Evolutionary conservation across 2,329 filamentous ascomycete genomes (phyloP), one percentile per base, ranked within the genome.

Genomic region (Epichloe sylvatica): DNA sequence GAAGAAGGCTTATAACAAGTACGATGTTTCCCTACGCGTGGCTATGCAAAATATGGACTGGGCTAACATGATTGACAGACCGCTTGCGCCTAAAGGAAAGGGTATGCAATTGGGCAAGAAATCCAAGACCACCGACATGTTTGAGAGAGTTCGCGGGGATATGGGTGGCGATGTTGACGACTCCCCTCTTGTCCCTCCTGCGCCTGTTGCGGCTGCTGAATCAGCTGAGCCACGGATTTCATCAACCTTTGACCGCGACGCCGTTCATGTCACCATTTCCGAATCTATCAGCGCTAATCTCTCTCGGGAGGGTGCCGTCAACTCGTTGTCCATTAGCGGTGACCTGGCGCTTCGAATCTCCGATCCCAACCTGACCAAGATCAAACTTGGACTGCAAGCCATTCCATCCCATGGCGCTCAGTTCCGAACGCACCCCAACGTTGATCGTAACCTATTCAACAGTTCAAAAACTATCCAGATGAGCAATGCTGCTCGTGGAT

Each of bases 21-120:
- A 74, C 55, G 80, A 63, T 34, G 11, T 38, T 41, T 38, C 17
- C 30, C 15, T 6, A 17, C 3, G 4, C 12, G 12, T 37, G 25
- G 12, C 41, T 25, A 19, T 15, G 25, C 9, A 19, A 23, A 25
- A 17, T 25, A 46, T 38, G 40, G 7, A n/a, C 36, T 13, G 17
- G 34, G 42, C 30, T 38, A 41, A 49, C 34, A 9, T n/a, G 17
- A 36, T 30, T 41, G 45, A n/a, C 55, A 79, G 74, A 62, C 71
- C 76, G 46, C 64, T 79, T 61, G 79, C 86, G 46, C 78, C 83
- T 52, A 88, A 94, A 70, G 89, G 88, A 60, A 98, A 98, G 74
- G 92, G 92, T 58, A 98, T 98, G 94, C 91, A 97, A 68, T 75
- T 98, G 51, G 92, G 92, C 69, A 97, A 97, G 75, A 98, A 98